Percentiles rank a stretch among this genome's conserved stretches.
phyloP scores from a whole-genome alignment of 202 grass and related monocot species.

The Carex arenaria region DNA sequence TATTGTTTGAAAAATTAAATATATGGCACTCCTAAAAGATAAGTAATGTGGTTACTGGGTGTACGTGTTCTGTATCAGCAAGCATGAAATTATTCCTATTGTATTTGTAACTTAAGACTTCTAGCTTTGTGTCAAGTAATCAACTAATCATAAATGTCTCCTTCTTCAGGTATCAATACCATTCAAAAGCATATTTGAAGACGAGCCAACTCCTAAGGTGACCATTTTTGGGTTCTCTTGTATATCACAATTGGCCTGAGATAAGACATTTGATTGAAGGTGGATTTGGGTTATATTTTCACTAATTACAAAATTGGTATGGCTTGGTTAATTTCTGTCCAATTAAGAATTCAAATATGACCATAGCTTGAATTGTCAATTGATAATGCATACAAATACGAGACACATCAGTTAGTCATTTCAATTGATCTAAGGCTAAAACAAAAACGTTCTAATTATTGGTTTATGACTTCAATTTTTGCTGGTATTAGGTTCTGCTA shows the following conservation, averaged over 20 bases:
- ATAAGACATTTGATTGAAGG: neutral
- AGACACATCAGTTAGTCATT: no score
- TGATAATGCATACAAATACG: no score
- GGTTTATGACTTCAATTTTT: no score
- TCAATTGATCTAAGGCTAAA: no score
- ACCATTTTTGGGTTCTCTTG: slow-evolving; percentile 2
- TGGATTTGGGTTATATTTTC: no score
- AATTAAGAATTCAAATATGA: no score
- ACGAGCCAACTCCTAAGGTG: slow-evolving; percentile 80
- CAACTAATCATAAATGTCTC: neutral
- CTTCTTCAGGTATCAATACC: slow-evolving; percentile 86
- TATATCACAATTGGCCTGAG: slow-evolving; percentile 15
- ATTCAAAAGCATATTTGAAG: slow-evolving; percentile 86
- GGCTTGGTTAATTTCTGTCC: no score
- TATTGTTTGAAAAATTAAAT: neutral
- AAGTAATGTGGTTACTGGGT: neutral
- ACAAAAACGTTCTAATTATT: no score
- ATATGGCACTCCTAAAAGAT: neutral
- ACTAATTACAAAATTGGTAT: no score
- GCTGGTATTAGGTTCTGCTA: no score
- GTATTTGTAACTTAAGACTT: neutral
- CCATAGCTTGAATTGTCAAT: no score
- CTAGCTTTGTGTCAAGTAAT: slow-evolving; percentile 19
- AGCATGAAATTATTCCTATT: neutral
- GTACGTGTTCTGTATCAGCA: neutral